phyloP scores from a whole-genome alignment of 1,139 yeast species.

The Blastobotrys elegans region DNA sequence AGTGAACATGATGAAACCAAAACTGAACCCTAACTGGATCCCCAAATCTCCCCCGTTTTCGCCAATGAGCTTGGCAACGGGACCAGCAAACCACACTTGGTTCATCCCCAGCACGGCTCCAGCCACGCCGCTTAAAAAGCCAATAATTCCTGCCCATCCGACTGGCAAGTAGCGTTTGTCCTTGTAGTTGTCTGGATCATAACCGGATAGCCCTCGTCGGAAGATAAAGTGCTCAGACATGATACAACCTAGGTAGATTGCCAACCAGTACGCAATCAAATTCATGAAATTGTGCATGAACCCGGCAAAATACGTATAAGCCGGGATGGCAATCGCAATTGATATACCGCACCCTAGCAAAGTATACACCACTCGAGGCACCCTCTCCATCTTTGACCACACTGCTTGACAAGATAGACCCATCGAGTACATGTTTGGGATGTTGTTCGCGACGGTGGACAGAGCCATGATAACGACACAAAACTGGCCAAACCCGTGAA shows the following conservation, averaged over 20 bases:
- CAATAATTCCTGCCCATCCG: slow-evolving; percentile 73
- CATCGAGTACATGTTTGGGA: slow-evolving; percentile 89
- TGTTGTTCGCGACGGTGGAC: slow-evolving; percentile 83
- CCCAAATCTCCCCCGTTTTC: slow-evolving; percentile 88
- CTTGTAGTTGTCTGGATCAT: slow-evolving; percentile 59
- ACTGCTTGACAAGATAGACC: slow-evolving; percentile 80
- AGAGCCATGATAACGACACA: slow-evolving; percentile 78
- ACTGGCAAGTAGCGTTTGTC: slow-evolving; percentile 57
- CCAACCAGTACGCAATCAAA: slow-evolving; percentile 84
- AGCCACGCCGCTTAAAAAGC: slow-evolving; percentile 76
- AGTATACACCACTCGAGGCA: slow-evolving; percentile 85
- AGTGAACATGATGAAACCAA: slow-evolving; percentile 63
- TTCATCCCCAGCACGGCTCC: slow-evolving; percentile 85
- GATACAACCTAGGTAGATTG: slow-evolving; percentile 71
- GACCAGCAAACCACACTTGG: slow-evolving; percentile 80
- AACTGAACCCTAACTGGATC: slow-evolving; percentile 68
- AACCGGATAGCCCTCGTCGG: slow-evolving; percentile 50
- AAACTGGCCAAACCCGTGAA: slow-evolving; percentile 86
- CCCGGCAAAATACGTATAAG: slow-evolving; percentile 62
- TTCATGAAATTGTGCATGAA: slow-evolving; percentile 87
- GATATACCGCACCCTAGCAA: slow-evolving; percentile 67
- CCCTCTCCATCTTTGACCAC: slow-evolving; percentile 62
- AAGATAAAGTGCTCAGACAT: slow-evolving; percentile 75
- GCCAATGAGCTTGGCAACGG: slow-evolving; percentile 59
- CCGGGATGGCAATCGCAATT: slow-evolving; percentile 85